phyloP scores from a whole-genome alignment of 2,329 filamentous ascomycete genomes.

The Monosporascus cannonballus region DNA sequence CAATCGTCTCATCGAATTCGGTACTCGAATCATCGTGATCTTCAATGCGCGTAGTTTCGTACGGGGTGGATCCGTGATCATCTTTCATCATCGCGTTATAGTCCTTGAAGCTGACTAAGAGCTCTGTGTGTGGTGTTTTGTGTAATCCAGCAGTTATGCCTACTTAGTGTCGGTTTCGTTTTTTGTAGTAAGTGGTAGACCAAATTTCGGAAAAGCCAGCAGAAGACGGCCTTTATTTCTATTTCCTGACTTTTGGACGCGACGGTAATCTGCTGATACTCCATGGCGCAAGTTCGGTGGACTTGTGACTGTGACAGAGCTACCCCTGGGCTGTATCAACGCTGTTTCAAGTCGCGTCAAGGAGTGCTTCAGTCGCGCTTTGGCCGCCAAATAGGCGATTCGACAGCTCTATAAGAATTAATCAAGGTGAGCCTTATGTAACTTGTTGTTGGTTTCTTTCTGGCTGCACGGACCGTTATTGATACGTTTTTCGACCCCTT shows the following conservation, averaged over 20 bases:
- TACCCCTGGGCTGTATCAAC: neutral
- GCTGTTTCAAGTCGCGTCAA: neutral
- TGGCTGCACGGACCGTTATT: no score
- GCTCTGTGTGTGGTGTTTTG: neutral
- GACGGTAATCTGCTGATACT: neutral
- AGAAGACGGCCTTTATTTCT: neutral
- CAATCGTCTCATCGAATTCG: slow-evolving; percentile 21
- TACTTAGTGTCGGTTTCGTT: neutral
- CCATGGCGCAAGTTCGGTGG: neutral
- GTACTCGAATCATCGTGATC: slow-evolving; percentile 20
- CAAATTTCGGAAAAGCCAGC: neutral
- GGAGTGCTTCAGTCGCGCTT: neutral
- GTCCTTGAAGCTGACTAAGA: neutral
- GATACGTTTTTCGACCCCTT: no score
- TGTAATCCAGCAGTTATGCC: neutral
- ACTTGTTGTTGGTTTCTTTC: no score
- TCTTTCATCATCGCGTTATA: slow-evolving; percentile 3
- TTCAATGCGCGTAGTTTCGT: slow-evolving; percentile 12
- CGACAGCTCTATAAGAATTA: no score
- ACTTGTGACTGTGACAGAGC: neutral
- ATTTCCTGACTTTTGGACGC: neutral
- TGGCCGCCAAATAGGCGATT: neutral
- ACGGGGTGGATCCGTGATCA: slow-evolving; percentile 1
- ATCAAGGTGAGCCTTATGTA: no score
- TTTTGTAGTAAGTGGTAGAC: neutral